Conservation (phyloP, 768 basidiomycete species). For the Macrolepiota dolichaula region DNA sequence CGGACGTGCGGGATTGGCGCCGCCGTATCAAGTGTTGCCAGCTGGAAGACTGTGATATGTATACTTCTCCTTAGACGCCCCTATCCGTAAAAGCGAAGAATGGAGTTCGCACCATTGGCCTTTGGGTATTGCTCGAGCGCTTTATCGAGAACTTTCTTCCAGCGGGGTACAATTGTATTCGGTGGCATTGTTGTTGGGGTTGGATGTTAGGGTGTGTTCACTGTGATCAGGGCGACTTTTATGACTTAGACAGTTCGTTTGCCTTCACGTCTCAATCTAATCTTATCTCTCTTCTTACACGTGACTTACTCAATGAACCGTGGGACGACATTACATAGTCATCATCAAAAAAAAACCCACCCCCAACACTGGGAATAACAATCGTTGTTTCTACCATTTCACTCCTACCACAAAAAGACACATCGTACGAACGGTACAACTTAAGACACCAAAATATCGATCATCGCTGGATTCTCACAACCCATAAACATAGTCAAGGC, state of each 20-base stretch:
- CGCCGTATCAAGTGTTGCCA: constrained; percentile 51
- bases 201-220: neutral
- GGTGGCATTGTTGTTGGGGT: neutral
- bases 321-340: neutral
- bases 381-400: neutral
- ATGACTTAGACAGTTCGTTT: neutral
- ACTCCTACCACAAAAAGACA: no score
- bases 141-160: constrained; percentile 11
- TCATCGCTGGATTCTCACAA: no score
- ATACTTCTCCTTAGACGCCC: neutral
- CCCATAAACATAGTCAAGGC: constrained; percentile 70
- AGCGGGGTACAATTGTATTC: constrained; percentile 3
- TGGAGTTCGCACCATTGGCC: constrained; percentile 2
- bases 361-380: neutral
- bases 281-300: neutral
- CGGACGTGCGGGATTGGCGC: constrained; percentile 55
- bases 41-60: constrained; percentile 64
- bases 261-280: neutral
- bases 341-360: neutral
- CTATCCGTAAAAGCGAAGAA: neutral
- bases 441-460: no score
- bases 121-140: constrained; percentile 9
- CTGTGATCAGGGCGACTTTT: neutral
- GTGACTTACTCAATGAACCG: neutral
- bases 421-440: neutral